phyloP scores from a whole-genome alignment of 2,329 filamentous ascomycete species.

The Escovopsis sp. region DNA sequence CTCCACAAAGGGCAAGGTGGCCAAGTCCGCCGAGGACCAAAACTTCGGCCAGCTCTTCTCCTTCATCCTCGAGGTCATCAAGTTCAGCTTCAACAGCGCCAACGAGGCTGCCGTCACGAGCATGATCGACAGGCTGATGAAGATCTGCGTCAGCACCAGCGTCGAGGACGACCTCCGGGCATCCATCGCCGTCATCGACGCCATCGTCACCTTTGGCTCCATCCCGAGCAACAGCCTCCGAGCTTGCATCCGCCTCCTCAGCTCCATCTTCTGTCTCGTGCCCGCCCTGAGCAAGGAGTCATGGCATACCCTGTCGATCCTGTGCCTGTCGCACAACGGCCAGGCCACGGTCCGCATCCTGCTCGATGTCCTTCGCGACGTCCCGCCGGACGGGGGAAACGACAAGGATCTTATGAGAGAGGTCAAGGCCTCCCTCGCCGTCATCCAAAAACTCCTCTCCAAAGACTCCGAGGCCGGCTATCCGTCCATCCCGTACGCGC shows the following conservation, averaged over 20 bases:
- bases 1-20: conserved; percentile 20
- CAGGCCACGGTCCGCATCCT: conserved; percentile 52
- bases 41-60: conserved; percentile 49
- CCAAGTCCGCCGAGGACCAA: conserved; percentile 37
- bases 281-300: conserved; percentile 43
- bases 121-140: conserved; percentile 46
- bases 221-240: conserved; percentile 48
- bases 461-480: conserved; percentile 45
- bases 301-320: conserved; percentile 55
- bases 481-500: conserved; percentile 40
- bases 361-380: conserved; percentile 42
- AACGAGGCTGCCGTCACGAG: conserved; percentile 44
- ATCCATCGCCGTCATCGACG: conserved; percentile 53
- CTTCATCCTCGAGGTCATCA: conserved; percentile 53
- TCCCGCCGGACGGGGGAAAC: conserved; percentile 27
- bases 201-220: conserved; percentile 56
- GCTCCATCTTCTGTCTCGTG: conserved; percentile 56
- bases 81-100: conserved; percentile 59
- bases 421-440: conserved; percentile 45
- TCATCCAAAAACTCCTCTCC: conserved; percentile 46
- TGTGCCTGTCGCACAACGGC: conserved; percentile 60
- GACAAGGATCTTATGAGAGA: conserved; percentile 38
- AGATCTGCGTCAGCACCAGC: conserved; percentile 54
- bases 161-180: conserved; percentile 48
- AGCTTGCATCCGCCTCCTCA: conserved; percentile 53